Evolutionary conservation across 257 asterid genomes (phyloP), one percentile per base, ranked within the genome.

Genomic region (Schizonepeta tenuifolia): DNA sequence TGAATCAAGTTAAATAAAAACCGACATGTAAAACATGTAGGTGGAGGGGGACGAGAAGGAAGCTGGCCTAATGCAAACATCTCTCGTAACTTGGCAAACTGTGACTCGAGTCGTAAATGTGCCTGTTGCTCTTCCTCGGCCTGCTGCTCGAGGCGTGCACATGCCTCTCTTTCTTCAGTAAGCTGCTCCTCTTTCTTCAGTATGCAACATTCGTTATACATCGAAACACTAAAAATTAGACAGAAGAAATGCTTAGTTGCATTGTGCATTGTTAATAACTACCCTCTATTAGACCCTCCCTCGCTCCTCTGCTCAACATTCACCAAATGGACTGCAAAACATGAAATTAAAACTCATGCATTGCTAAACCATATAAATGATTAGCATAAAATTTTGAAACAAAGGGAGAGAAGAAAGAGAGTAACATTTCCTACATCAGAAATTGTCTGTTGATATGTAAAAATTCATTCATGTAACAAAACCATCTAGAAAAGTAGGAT

Each of bases 221-320:
- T 22, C 53, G 3, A n/a, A 15, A 6, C 28, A 12, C n/a, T 38
- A 14, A 17, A 9, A 18, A 47, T 20, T 12, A 8, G 15, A 51
- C 5, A 18, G 15, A 21, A 8, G 15, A 44, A 55, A 21, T 7
- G 53, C 14, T 6, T 13, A 33, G 58, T 24, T 26, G 53, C n/a
- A 46, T 7, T 51, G n/a, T n/a, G 31, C 9, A 7, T 17, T 7
- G 20, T 49, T 1, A 5, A 21, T n/a, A 65, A 68, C 44, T 78
- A 87, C 87, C 96, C 70, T 91, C 91, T 73, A 75, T 72, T 78
- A 84, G 77, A 83, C 92, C 92, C 89, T 84, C 90, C 92, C 89
- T 84, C 90, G 88, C 95, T 92, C 82, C 83, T 86, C 88, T 81
- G 90, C 88, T 92, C 83, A 80, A 78, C 69, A 78, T 75, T 85